Evolutionary conservation across 2,329 filamentous ascomycete species (phyloP).

Genomic region (Purpureocillium lavendulum): DNA sequence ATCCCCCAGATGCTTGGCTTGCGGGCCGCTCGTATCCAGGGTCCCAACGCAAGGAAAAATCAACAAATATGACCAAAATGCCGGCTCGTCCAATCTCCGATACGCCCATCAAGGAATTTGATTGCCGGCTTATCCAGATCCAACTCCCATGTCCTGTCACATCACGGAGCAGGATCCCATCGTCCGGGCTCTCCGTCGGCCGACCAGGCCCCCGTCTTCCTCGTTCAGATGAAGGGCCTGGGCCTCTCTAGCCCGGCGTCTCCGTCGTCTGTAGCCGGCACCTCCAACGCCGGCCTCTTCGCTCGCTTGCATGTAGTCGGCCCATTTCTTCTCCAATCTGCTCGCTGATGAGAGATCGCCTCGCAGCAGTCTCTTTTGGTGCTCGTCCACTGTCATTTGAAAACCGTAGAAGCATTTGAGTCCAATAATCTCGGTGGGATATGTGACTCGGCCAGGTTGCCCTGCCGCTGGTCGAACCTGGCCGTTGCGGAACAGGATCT

Average conservation of each 20-base stretch:
- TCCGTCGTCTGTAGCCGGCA: conserved; percentile 57
- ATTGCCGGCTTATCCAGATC: background rate
- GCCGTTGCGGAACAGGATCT: conserved; percentile 78
- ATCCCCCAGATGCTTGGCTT: too few relatives aligned
- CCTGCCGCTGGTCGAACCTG: conserved; percentile 51
- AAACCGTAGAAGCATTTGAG: conserved; percentile 94
- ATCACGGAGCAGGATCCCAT: conserved; percentile 55
- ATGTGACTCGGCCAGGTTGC: conserved; percentile 36
- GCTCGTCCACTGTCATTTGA: conserved; percentile 91
- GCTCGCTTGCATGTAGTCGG: conserved; percentile 84
- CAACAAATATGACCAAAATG: too few relatives aligned
- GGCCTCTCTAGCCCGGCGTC: conserved; percentile 73
- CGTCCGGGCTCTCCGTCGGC: conserved; percentile 55
- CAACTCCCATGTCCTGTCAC: conserved; percentile 31
- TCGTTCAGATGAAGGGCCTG: conserved; percentile 74
- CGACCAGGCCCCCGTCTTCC: conserved; percentile 55
- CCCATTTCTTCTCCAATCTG: conserved; percentile 85
- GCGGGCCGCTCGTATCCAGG: too few relatives aligned
- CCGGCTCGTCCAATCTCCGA: too few relatives aligned
- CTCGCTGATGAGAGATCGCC: conserved; percentile 68
- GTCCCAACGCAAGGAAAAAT: too few relatives aligned
- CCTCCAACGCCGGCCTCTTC: conserved; percentile 72
- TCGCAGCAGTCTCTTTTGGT: conserved; percentile 74
- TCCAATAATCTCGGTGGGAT: conserved; percentile 70
- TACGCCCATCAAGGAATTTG: background rate